phyloP scores from a whole-genome alignment of 441 rosid species.

The Francoa sonchifolia region DNA sequence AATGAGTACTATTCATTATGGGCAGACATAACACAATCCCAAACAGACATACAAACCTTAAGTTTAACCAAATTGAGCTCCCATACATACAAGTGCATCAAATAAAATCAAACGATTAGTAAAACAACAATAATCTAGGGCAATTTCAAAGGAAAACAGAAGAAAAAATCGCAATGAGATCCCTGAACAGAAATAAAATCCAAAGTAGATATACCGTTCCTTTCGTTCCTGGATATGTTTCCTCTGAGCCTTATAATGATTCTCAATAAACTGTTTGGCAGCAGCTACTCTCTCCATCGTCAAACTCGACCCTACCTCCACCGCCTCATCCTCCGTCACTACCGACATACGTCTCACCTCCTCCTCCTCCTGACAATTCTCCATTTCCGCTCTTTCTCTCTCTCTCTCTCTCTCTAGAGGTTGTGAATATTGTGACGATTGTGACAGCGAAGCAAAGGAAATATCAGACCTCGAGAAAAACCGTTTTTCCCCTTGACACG shows the following conservation, averaged over 20 bases:
- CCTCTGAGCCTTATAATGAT: constrained; percentile 82
- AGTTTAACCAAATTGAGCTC: no score
- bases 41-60: no score
- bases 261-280: constrained; percentile 90
- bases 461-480: no score
- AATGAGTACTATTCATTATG: no score
- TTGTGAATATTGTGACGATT: no score
- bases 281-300: constrained; percentile 99
- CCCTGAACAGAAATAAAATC: neutral
- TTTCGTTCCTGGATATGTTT: constrained; percentile 79
- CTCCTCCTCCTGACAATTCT: constrained; percentile 34
- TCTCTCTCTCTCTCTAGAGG: constrained; percentile 11
- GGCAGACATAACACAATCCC: no score
- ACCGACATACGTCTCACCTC: constrained; percentile 19
- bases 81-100: no score
- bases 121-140: no score
- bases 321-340: constrained; percentile 20
- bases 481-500: no score
- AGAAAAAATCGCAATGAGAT: neutral
- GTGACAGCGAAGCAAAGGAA: no score
- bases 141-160: neutral
- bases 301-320: constrained; percentile 73
- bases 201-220: constrained; percentile 64
- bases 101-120: no score
- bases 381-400: constrained; percentile 32